Percentiles rank a stretch among this genome's conserved stretches.
phyloP scores from a whole-genome alignment of 768 basidiomycete species.

The Suillus occidentalis region DNA sequence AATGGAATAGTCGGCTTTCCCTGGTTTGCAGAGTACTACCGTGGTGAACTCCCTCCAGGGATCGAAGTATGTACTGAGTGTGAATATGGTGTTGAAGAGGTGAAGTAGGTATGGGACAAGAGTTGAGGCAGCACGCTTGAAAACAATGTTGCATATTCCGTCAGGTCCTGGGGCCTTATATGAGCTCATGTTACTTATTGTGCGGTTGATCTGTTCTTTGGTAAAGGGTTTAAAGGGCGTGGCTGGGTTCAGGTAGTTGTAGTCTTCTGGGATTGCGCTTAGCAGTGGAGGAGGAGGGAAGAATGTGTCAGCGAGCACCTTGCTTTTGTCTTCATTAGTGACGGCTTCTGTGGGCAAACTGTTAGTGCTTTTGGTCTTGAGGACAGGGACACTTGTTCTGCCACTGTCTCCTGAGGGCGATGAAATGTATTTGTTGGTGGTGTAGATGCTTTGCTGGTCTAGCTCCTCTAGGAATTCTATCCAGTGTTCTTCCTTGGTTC shows the following conservation, averaged over 20 bases:
- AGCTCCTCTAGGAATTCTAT: too few species aligned
- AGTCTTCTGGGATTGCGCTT: neutral
- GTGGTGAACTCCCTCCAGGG: neutral
- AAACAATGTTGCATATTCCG: slow-evolving; percentile 27
- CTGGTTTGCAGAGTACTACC: too few species aligned
- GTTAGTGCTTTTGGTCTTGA: slow-evolving; percentile 1
- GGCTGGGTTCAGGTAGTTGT: slow-evolving; percentile 3
- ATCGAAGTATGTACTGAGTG: neutral
- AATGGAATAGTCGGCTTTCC: slow-evolving; percentile 32
- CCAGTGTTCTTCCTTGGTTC: too few species aligned
- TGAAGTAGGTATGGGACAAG: accelerated
- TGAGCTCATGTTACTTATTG: slow-evolving; percentile 3
- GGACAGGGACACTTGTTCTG: neutral
- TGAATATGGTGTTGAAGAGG: neutral
- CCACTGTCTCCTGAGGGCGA: neutral
- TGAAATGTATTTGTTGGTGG: too few species aligned
- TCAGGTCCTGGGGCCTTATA: slow-evolving; percentile 28
- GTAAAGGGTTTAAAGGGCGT: slow-evolving; percentile 2
- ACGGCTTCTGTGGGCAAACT: neutral
- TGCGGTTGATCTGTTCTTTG: slow-evolving; percentile 10
- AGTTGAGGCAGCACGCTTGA: neutral
- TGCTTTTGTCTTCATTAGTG: slow-evolving; percentile 24
- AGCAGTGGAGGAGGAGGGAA: slow-evolving; percentile 18
- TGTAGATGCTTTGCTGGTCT: too few species aligned
- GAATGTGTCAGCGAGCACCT: slow-evolving; percentile 18